These are phyloP conservation scores for Clarireedia monteithiana DNA, from an alignment of 2,329 filamentous ascomycete genomes.

Conservation along the genomic window DNA sequence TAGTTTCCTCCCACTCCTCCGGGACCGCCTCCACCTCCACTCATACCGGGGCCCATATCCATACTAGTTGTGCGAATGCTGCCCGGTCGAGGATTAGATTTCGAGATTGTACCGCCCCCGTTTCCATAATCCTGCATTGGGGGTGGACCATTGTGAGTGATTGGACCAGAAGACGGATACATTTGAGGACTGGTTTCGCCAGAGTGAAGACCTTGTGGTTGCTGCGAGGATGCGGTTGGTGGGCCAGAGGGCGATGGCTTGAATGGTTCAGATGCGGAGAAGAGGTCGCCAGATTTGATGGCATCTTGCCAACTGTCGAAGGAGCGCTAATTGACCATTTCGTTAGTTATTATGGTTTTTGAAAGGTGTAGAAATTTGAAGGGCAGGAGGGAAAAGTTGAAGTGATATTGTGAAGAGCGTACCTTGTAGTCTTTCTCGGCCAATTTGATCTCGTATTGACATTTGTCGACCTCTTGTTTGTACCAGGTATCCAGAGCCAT, in stretches of 20 bases:
- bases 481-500: slow-evolving; percentile 8
- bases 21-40: not conserved
- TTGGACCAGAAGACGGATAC: slow-evolving; percentile 1
- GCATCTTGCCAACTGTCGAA: slow-evolving; percentile 9
- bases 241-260: not conserved
- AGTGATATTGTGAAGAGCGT: not conserved
- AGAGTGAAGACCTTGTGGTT: not conserved
- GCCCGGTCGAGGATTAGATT: not conserved
- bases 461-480: slow-evolving; percentile 6
- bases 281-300: slow-evolving; percentile 9
- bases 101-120: not conserved
- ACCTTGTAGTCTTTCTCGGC: slow-evolving; percentile 10
- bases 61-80: not conserved
- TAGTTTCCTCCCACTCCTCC: not conserved
- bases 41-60: not conserved
- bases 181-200: slow-evolving; percentile 2
- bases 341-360: not conserved
- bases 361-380: not conserved
- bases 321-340: not conserved
- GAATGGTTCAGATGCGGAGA: slow-evolving; percentile 5
- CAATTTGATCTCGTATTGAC: slow-evolving; percentile 6
- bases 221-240: not conserved
- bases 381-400: not conserved
- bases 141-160: not conserved
- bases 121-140: not conserved